Evolutionary conservation across 129 eudicot genomes (phyloP), one percentile per base, ranked within the genome.

Genomic region (Flaveria trinervia): DNA sequence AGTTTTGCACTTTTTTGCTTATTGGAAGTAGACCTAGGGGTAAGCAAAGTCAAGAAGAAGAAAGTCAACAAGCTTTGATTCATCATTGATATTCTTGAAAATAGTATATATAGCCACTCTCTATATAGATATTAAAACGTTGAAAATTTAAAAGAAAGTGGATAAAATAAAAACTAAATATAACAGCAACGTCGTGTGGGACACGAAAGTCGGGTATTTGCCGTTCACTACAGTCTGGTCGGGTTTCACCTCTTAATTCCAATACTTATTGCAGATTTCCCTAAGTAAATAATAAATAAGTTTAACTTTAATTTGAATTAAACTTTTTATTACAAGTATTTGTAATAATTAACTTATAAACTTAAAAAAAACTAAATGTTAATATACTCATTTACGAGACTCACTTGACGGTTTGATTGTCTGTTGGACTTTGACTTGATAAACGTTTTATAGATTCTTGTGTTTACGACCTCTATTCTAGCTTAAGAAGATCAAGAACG

Each of bases 121-220:
- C 41, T 36, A 36, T 36, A 36, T 36, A 11, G 17, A 26, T 61
- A 55, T 55, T 9, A 8, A 45, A 8, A 45, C 13, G 2, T 57
- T 57, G 10, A 57, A 20, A 9, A 30, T 22, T 22, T 15, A 59
- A 30, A 59, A 10, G 65, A 25, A 59, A 9, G 36, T 59, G 28
- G 45, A 64, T 30, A 16, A 22, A 59, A 59, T 30, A 57, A 57
- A 57, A 57, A n/a, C n/a, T n/a, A n/a, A n/a, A n/a, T n/a, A 22
- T 12, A 59, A 15, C 69, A 20, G 30, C 18, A 30, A 44, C 41
- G 36, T 69, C 73, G 73, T 69, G 41, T 20, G 57, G 18, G 39
- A 46, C 73, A 69, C 73, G 73, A 14, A 69, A 22, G 73, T 68
- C 73, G 18, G 56, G 18, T 12, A 22, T 17, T 67, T 41, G 50